Evolutionary conservation across 2,329 filamentous ascomycete species (phyloP).

Genomic region (Calonectria henricotiae): DNA sequence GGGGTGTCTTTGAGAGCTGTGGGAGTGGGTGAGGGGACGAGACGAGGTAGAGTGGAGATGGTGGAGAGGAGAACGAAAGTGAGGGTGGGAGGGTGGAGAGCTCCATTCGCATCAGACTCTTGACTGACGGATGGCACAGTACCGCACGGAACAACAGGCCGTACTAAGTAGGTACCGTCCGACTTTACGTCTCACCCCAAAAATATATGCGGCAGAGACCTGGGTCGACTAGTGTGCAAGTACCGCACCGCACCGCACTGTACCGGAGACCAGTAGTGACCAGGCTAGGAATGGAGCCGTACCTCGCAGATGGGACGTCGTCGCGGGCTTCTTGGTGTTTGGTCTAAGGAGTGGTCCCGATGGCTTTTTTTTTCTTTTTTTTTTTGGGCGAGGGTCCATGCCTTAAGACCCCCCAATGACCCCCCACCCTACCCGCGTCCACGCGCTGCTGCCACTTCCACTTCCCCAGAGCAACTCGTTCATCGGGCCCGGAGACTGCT

Average conservation of each 20-base stretch:
- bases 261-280: slow-evolving; percentile 17
- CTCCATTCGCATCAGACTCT: slow-evolving; percentile 35
- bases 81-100: slow-evolving; percentile 43
- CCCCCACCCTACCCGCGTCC: slow-evolving; percentile 44
- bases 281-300: slow-evolving; percentile 31
- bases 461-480: slow-evolving; percentile 41
- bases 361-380: slow-evolving; percentile 12
- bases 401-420: slow-evolving; percentile 41
- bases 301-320: slow-evolving; percentile 37
- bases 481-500: slow-evolving; percentile 24
- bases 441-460: slow-evolving; percentile 37
- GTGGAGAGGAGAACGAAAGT: slow-evolving; percentile 37
- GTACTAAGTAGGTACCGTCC: slow-evolving; percentile 12
- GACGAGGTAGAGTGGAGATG: slow-evolving; percentile 28
- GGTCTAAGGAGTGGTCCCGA: slow-evolving; percentile 20
- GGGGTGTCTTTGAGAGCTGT: slow-evolving; percentile 29
- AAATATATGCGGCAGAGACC: slow-evolving; percentile 16
- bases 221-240: slow-evolving; percentile 26
- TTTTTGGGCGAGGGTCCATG: slow-evolving; percentile 33
- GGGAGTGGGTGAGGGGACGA: slow-evolving; percentile 29
- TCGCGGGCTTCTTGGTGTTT: slow-evolving; percentile 27
- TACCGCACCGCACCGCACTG: slow-evolving; percentile 27
- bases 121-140: slow-evolving; percentile 23
- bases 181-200: slow-evolving; percentile 19
- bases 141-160: slow-evolving; percentile 15